Evolutionary conservation across 1,284 basidiomycete genomes (phyloP), one percentile per base, ranked within the genome.

Genomic region (Rhodotorula sp.): DNA sequence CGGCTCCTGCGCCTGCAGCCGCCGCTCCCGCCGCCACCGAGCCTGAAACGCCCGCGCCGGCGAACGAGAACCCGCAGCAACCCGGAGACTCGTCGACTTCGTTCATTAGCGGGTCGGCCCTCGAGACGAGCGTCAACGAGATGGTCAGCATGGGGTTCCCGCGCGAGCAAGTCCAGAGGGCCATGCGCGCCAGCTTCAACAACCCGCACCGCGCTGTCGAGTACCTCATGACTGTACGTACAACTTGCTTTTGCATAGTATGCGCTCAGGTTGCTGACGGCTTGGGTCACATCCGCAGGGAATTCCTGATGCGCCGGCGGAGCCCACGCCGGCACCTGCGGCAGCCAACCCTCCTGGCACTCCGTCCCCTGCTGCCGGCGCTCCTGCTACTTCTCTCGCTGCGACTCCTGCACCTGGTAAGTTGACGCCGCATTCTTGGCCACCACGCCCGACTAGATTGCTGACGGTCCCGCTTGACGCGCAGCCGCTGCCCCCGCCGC

Each of bases 131-230:
- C 4, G 89, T 95, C 79, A 83, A 85, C 67, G 90, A 89, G 79
- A 93, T 97, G 86, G 85, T 90, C 62, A 91, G 94, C 79, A 99
- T 99, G 97, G 97, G 97, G 26, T 99, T 97, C 79, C 87, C 89
- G 73, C 86, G 90, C 51, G 92, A 94, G 3, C 87, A 94, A 79
- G 92, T 97, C 47, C 83, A 90, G 79, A 87, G 89, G 46, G 95
- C 96, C 6, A 83, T 99, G 81, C 87, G 92, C 70, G 96, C 95
- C 31, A 95, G 92, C 80, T 99, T 88, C 84, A 99, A 99, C 84
- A 99, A 99, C 83, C 93, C 97, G 3, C 95, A 99, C 79, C 88
- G 97, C 58, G 97, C 97, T 12, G 95, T 95, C 43, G 97, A 99
- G 82, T 99, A 99, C 83, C 85, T 99, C 63, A 91, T 98, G 87